Base-by-base conservation (phyloP, 2,329 filamentous ascomycete species). In the Colletotrichum sp. region DNA sequence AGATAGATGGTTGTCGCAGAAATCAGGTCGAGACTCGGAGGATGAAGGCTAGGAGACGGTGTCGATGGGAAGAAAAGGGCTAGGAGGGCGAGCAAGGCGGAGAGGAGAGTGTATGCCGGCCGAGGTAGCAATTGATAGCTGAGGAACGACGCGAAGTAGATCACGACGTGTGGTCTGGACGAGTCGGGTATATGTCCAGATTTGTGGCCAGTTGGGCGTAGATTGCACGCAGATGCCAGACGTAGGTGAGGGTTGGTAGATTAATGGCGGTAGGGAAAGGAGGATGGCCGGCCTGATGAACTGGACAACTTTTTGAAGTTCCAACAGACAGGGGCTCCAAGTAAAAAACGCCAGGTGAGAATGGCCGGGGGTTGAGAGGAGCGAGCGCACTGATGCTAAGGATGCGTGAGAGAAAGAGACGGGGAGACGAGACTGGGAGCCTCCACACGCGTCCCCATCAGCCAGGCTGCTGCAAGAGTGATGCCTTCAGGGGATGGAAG, bases 261-360 rank as follows among this genome's bases (percentile, higher is more conserved):
- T 75, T 43, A 72, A 56, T 52, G 61, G 69, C 73, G 32, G 64
- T 24, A 18, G 18, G 71, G 58, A 71, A 16, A 65, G 67, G 48
- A 65, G 26, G 34, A 60, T 55, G 43, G 73, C 62, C 32, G 12
- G 16, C 69, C 48, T 74, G 65, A 56, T 58, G 52, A 75, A 75
- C 74, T 65, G 65, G 71, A 76, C 74, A 76, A 75, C 74, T 76
- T 76, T 76, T 76, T 75, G 71, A 70, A 13, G 60, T 70, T 76
- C 61, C 60, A 75, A 70, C 71, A 43, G 58, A 76, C 69, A 76
- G 68, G 73, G 73, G 73, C 76, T 73, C 64, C 24, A 52, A 65
- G 70, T 43, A 64, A 75, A 73, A 48, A 75, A 69, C 64, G 64
- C 56, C 70, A 68, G 67, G 56, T 52, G 56, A 62, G 58, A 18